Evolutionary conservation across 306 rosid species (phyloP), one percentile per base, ranked within the genome.

Genomic region (Citrullus colocynthis): DNA sequence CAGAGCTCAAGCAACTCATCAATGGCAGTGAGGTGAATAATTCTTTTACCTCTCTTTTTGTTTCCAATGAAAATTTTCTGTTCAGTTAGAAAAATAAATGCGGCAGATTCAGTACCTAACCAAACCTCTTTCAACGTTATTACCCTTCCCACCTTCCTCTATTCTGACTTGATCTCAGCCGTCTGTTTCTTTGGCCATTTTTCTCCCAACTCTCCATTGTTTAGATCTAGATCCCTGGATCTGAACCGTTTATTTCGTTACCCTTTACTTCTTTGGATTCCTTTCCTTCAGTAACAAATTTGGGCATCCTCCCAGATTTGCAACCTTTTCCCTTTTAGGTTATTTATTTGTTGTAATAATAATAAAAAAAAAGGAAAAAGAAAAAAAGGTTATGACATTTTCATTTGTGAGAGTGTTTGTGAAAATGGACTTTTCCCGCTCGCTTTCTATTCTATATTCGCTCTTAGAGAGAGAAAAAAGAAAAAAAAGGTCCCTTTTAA

Each of bases 1-100:
- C 86, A 80, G 87, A 93, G 94, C 93, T 90, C 82, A 72, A 88
- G 82, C 74, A 88, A 87, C 82, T 84, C 96, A 42, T 84, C 97
- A 81, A 91, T 94, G 97, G 97, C 83, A 78, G 89, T 74, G 78
- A 90, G 97, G 97, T 89, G 59, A 70, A 83, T 59, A 18, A 18
- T 36, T 64, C 10, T 64, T 21, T 10, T 56, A 0, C 9, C 8
- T 9, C 5, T 8, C 4, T 20, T 11, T 39, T 15, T 74, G 3
- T 17, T 39, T 41, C n/a, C 20, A 15, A 15, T 14, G 36, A 72
- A 72, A 14, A 72, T 48, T 8, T 51, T 71, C 58, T 45, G 24
- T 48, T 73, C 44, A 73, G 77, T 49, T 73, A 2, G 9, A 30
- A 51, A 61, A 54, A 74, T 74, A 32, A 74, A 74, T 74, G 78